Conservation (phyloP, 495 filamentous ascomycete genomes). For the Lepraria neglecta region DNA sequence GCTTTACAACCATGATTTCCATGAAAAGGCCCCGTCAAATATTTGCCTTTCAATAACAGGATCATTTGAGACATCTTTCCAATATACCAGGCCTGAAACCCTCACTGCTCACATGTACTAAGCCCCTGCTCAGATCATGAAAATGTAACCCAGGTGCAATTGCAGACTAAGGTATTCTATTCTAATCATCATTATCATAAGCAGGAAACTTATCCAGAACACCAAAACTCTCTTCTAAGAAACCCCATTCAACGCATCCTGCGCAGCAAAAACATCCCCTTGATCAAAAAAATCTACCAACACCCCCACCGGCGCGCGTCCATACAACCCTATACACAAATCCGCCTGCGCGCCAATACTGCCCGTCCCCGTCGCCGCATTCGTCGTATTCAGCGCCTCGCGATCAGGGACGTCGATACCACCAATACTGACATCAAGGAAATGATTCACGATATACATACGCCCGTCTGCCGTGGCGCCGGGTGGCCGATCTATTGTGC, state of each 20-base stretch:
- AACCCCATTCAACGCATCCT: conserved; percentile 55
- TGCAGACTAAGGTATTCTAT: too few relatives aligned
- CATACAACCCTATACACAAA: conserved; percentile 50
- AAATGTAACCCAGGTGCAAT: too few relatives aligned
- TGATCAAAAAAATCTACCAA: conserved; percentile 64
- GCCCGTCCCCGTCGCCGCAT: conserved; percentile 45
- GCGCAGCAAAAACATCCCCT: conserved; percentile 52
- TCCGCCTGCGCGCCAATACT: conserved; percentile 54
- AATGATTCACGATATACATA: conserved; percentile 51
- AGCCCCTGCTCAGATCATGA: too few relatives aligned
- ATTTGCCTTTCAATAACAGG: too few relatives aligned
- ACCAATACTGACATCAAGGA: conserved; percentile 39
- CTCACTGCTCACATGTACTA: too few relatives aligned
- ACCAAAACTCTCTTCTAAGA: not conserved
- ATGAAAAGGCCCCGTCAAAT: too few relatives aligned
- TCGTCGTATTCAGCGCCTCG: conserved; percentile 48
- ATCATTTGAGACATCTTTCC: too few relatives aligned
- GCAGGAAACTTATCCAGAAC: too few relatives aligned
- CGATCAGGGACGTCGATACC: conserved; percentile 54
- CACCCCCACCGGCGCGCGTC: conserved; percentile 50
- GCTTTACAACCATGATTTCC: not conserved
- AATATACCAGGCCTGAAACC: too few relatives aligned
- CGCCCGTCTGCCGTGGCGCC: conserved; percentile 36
- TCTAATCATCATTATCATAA: too few relatives aligned
- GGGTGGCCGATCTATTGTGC: conserved; percentile 54